A percentile compares a stretch with the other conserved stretches of the same genome.
These are phyloP conservation scores for Olyra latifolia DNA, from an alignment of 176 grass and related monocot species.

Conservation along the genomic window DNA sequence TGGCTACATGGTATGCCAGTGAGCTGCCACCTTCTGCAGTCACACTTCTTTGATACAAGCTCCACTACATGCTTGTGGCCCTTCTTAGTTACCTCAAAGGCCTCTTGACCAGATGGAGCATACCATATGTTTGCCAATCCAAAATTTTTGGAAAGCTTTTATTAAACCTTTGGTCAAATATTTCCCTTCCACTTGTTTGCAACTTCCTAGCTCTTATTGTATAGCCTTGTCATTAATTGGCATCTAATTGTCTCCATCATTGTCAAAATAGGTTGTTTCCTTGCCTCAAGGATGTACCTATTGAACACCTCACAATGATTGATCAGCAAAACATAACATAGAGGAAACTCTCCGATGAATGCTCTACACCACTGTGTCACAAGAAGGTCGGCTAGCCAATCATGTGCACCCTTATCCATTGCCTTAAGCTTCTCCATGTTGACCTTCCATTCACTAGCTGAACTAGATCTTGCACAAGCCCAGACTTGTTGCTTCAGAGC, in stretches of 20 bases:
- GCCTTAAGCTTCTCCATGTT: neutral
- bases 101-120: neutral
- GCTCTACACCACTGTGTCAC: neutral
- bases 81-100: neutral
- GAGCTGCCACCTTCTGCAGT: neutral
- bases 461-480: neutral
- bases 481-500: neutral
- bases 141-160: neutral
- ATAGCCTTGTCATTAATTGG: neutral
- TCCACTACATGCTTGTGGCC: neutral
- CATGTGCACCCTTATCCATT: neutral
- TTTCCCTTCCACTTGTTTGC: neutral
- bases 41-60: neutral
- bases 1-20: neutral
- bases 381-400: neutral
- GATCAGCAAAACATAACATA: neutral
- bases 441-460: neutral
- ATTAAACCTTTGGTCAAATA: neutral
- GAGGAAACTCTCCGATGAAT: neutral
- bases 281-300: neutral
- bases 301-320: neutral
- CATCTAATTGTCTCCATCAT: neutral
- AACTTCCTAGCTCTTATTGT: neutral
- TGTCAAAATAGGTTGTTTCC: neutral
- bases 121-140: neutral